phyloP scores from a whole-genome alignment of 345 rosid species.

The Citrus sinensis region DNA sequence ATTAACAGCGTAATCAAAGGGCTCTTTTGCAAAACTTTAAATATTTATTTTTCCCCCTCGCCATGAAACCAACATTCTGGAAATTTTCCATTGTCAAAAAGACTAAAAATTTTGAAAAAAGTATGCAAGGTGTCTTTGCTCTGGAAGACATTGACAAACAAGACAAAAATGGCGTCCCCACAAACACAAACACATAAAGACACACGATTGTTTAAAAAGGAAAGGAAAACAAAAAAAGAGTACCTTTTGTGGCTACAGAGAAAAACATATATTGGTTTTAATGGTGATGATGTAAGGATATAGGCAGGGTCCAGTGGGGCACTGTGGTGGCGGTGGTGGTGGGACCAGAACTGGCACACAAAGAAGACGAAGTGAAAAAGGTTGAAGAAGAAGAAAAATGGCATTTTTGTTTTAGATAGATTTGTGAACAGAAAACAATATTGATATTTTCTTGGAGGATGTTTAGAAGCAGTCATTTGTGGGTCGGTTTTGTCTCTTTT shows the following conservation, averaged over 20 bases:
- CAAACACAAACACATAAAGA: background rate
- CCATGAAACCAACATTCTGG: background rate
- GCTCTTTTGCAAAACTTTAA: constrained; percentile 23
- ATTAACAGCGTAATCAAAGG: constrained; percentile 61
- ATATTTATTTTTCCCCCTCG: background rate
- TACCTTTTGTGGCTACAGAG: constrained; percentile 28
- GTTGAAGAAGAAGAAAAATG: constrained; percentile 11
- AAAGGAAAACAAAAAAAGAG: background rate
- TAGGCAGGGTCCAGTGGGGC: constrained; percentile 10
- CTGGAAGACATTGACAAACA: constrained; percentile 17
- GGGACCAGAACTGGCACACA: constrained; percentile 20
- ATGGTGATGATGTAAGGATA: constrained; percentile 11
- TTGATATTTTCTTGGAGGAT: constrained; percentile 9
- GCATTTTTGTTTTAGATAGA: constrained; percentile 23
- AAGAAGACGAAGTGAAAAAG: constrained; percentile 10
- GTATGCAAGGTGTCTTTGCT: constrained; percentile 10
- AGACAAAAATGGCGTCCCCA: constrained; percentile 19
- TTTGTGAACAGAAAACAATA: constrained; percentile 24
- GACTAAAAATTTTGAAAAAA: constrained; percentile 22
- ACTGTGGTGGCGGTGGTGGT: background rate
- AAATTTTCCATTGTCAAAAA: constrained; percentile 16
- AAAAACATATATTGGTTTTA: constrained; percentile 12
- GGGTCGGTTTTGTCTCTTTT: constrained; percentile 16
- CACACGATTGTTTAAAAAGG: background rate
- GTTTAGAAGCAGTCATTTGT: constrained; percentile 13